Conservation (phyloP, 371 early-diverging fungal genomes). For the Nematocida parisii region DNA sequence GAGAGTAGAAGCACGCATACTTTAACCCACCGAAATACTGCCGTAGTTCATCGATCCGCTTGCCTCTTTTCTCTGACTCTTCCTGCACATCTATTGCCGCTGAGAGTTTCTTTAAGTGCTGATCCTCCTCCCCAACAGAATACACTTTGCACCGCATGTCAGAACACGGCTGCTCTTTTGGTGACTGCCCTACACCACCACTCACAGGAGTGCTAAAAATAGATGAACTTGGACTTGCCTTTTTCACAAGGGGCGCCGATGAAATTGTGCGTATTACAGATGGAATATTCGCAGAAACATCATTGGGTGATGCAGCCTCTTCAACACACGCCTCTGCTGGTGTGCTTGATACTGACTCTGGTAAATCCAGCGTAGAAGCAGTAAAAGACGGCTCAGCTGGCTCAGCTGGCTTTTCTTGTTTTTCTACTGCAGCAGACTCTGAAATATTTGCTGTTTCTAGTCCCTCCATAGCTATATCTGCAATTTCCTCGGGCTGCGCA, state of each 20-base stretch:
- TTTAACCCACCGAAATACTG: conserved; percentile 37
- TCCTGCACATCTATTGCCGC: background rate
- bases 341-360: background rate
- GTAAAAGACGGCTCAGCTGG: too few species aligned
- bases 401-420: background rate
- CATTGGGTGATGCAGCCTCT: background rate
- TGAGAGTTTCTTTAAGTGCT: background rate
- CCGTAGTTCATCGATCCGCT: conserved; percentile 7
- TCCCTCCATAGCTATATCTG: background rate
- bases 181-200: background rate
- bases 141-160: background rate
- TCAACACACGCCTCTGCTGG: background rate
- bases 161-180: conserved; percentile 16
- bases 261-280: background rate
- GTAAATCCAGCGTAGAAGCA: background rate
- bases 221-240: background rate
- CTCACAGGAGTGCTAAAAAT: background rate
- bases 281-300: background rate
- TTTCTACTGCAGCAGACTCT: background rate
- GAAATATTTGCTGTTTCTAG: background rate
- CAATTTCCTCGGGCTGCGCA: background rate
- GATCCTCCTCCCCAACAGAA: background rate
- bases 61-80: background rate
- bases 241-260: background rate
- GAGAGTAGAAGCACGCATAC: conserved; percentile 36